Conservation (phyloP, 2,329 filamentous ascomycete genomes). For the Ustulina deusta region DNA sequence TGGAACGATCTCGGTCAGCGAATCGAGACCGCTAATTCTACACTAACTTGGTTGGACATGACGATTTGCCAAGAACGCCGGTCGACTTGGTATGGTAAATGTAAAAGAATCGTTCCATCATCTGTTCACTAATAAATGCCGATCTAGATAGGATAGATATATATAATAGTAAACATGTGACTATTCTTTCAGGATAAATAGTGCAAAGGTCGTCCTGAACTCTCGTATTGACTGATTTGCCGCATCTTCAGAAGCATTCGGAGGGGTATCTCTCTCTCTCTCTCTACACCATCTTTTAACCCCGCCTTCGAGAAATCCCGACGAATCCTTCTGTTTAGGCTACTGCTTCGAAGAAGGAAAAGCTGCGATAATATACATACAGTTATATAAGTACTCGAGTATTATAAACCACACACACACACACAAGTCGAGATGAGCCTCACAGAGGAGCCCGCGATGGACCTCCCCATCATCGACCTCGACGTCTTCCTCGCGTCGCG, state of each 20-base stretch:
- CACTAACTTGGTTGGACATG: background rate
- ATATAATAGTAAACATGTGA: background rate
- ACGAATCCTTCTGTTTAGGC: background rate
- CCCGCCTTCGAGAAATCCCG: constrained; percentile 12
- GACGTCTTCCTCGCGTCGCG: constrained; percentile 64
- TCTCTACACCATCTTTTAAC: background rate
- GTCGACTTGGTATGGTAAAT: background rate
- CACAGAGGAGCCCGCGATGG: constrained; percentile 57
- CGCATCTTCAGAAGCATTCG: background rate
- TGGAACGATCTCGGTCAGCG: constrained; percentile 2
- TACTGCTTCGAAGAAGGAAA: background rate
- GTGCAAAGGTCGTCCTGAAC: background rate
- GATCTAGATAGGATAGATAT: background rate
- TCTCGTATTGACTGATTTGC: background rate
- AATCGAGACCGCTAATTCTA: constrained; percentile 9
- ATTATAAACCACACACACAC: too few species aligned
- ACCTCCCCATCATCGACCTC: constrained; percentile 70
- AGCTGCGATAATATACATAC: background rate
- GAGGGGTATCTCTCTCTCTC: background rate
- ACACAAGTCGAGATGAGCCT: constrained; percentile 32
- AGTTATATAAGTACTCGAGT: too few species aligned
- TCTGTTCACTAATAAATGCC: background rate
- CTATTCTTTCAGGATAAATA: background rate
- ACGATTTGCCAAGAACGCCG: constrained; percentile 14
- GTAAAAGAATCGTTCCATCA: constrained; percentile 13